Base-by-base conservation (phyloP, 2,329 filamentous ascomycete genomes). In the Sclerotinia spermophila region DNA sequence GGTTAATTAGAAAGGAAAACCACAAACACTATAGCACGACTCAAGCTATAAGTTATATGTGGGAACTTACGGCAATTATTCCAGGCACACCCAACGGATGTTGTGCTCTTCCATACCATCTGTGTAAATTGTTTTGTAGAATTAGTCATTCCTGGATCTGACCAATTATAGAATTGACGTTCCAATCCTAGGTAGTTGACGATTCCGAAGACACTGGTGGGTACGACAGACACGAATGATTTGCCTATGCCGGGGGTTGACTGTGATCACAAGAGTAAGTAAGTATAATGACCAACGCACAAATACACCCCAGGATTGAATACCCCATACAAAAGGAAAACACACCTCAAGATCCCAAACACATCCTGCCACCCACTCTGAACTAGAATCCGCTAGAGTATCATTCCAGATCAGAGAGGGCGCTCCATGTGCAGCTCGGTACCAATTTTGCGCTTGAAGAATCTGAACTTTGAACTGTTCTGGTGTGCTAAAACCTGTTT, bases 51-150 rank as follows among this genome's bases (percentile, higher is more conserved):
- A n/a, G n/a, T n/a, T n/a, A n/a, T n/a, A n/a, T n/a, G n/a, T n/a
- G n/a, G 45, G 10, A 21, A 45, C 60, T 62, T 42, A 45, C 60
- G 60, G 8, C 60, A 62, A 19, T 62, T 62, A 62, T 62, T 62
- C 60, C 60, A 62, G 45, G 60, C 60, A 62, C 59, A 62, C 6
- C 60, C 60, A 33, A 62, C 17, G 1, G 30, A 30, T 13, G 6
- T 45, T 2, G 60, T 62, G 19, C 27, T 45, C 13, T 45, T 62
- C 60, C 42, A 62, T 10, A 62, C 60, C 27, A 62, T 62, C 27
- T 62, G 60, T 2, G 60, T 62, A 62, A 62, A 62, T 6, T 62
- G 27, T 17, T n/a, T 45, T 15, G 60, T 62, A 33, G 60, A 62
- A 33, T 62, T 62, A 8, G 19, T 45, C 11, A 5, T 5, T 33